A percentile compares a stretch with the other conserved stretches of the same genome.
These are phyloP conservation scores for Botryotinia calthae DNA, from an alignment of 2,329 filamentous ascomycete species.

Conservation along the genomic window DNA sequence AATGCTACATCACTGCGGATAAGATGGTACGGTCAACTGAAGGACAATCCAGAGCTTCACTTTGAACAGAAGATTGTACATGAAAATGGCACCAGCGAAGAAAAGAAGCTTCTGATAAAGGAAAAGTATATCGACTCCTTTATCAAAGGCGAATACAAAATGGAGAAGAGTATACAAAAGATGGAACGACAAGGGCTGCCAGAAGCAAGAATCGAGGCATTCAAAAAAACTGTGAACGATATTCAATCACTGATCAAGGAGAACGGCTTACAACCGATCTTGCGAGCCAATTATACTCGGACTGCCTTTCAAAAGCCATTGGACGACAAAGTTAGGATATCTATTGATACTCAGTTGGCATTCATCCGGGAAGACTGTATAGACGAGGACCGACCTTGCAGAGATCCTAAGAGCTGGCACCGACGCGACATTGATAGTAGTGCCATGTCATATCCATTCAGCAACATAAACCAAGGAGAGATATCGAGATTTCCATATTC, in stretches of 20 bases:
- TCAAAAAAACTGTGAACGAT: slow-evolving; percentile 69
- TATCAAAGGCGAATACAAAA: slow-evolving; percentile 80
- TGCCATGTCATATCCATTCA: slow-evolving; percentile 84
- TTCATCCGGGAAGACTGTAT: slow-evolving; percentile 79
- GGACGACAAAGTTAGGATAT: slow-evolving; percentile 85
- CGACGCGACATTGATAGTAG: slow-evolving; percentile 81
- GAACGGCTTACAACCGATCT: slow-evolving; percentile 74
- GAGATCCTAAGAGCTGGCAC: slow-evolving; percentile 87
- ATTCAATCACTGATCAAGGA: slow-evolving; percentile 79
- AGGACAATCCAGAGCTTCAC: slow-evolving; percentile 72
- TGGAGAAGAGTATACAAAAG: slow-evolving; percentile 88
- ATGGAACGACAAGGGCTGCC: slow-evolving; percentile 75
- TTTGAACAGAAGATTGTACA: slow-evolving; percentile 88
- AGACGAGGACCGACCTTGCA: slow-evolving; percentile 80
- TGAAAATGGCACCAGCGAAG: slow-evolving; percentile 72
- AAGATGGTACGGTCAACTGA: slow-evolving; percentile 87
- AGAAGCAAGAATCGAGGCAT: slow-evolving; percentile 62
- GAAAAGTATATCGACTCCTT: slow-evolving; percentile 90
- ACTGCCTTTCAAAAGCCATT: slow-evolving; percentile 96
- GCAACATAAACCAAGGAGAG: slow-evolving; percentile 83
- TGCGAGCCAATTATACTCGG: slow-evolving; percentile 89
- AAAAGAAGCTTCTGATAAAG: slow-evolving; percentile 81
- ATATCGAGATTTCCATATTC: slow-evolving; percentile 88
- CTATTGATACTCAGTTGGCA: slow-evolving; percentile 87
- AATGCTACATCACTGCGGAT: slow-evolving; percentile 81